Percentiles rank a stretch among this genome's conserved stretches.
Evolutionary conservation across 1,284 basidiomycete genomes (phyloP).

Genomic region (Marasmius fiardii): DNA sequence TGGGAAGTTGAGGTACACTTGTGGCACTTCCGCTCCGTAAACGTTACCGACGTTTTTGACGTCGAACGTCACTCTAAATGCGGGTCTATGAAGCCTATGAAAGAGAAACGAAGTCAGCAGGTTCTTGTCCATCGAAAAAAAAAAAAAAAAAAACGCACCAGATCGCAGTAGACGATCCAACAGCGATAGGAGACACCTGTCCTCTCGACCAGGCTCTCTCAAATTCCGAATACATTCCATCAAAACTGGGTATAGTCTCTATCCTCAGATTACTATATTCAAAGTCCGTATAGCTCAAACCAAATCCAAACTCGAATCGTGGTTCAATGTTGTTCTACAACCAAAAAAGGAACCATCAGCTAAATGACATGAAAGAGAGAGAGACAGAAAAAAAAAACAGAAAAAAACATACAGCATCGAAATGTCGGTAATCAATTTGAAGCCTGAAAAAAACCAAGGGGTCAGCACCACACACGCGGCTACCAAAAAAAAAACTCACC

Average conservation of each 20-base stretch:
- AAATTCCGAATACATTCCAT: slow-evolving; percentile 33
- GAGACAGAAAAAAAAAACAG: background rate
- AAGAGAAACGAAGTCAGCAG: slow-evolving; percentile 1
- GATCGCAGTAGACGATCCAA: slow-evolving; percentile 51
- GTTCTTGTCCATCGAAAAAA: background rate
- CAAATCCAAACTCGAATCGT: slow-evolving; percentile 80
- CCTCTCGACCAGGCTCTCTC: slow-evolving; percentile 55
- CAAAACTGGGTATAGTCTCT: slow-evolving; percentile 28
- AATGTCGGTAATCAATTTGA: slow-evolving; percentile 75
- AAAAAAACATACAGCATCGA: slow-evolving; percentile 54
- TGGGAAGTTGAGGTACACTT: slow-evolving; percentile 63
- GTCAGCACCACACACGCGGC: background rate
- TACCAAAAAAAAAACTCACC: slow-evolving; percentile 25
- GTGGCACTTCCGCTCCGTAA: slow-evolving; percentile 60
- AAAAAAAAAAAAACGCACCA: slow-evolving; percentile 33
- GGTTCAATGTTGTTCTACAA: slow-evolving; percentile 49
- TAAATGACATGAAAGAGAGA: too few species aligned
- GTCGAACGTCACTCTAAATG: slow-evolving; percentile 53
- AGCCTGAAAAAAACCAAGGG: slow-evolving; percentile 29
- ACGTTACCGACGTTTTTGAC: slow-evolving; percentile 55
- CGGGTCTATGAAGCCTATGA: slow-evolving; percentile 59
- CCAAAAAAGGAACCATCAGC: background rate
- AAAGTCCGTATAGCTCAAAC: slow-evolving; percentile 83
- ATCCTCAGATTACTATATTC: slow-evolving; percentile 56
- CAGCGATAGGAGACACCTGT: slow-evolving; percentile 38